Percentiles rank a stretch among this genome's conserved stretches.
Evolutionary conservation across 495 filamentous ascomycete species (phyloP).

Genomic region (Penicillium goetzii): DNA sequence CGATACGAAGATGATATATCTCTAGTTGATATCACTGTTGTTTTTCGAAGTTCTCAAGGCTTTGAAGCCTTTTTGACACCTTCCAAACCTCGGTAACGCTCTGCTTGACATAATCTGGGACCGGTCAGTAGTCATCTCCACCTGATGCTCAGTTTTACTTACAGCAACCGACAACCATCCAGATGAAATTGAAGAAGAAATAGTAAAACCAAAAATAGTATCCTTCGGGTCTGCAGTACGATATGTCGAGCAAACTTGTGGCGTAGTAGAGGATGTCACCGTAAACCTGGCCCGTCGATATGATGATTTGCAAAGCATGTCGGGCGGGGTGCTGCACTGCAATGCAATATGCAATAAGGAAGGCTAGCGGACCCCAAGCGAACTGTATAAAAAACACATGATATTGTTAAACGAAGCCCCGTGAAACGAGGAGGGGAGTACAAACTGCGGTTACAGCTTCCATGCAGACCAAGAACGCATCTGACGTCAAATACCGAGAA

Average conservation of each 20-base stretch:
- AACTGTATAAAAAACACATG: neutral
- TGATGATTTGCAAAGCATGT: conserved; percentile 67
- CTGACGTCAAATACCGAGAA: conserved; percentile 71
- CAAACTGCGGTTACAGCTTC: conserved; percentile 72
- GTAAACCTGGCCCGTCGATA: conserved; percentile 77
- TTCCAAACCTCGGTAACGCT: too few relatives aligned
- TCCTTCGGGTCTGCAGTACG: conserved; percentile 70
- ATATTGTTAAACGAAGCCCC: neutral
- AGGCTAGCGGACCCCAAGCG: conserved; percentile 74
- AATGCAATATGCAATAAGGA: conserved; percentile 62
- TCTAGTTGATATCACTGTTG: too few relatives aligned
- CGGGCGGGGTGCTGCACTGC: conserved; percentile 57
- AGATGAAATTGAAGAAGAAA: conserved; percentile 75
- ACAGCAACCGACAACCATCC: conserved; percentile 69
- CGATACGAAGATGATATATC: too few relatives aligned
- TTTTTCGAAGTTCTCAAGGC: too few relatives aligned
- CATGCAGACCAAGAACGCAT: conserved; percentile 76
- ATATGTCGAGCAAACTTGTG: conserved; percentile 61
- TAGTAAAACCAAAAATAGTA: conserved; percentile 83
- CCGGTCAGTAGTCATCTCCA: too few relatives aligned
- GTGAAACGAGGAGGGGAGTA: neutral
- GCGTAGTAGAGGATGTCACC: conserved; percentile 80
- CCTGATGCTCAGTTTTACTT: conserved; percentile 23
- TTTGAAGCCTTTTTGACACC: too few relatives aligned
- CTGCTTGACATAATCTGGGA: too few relatives aligned